These are phyloP conservation scores for Fusarium denticulatum DNA, from an alignment of 2,329 filamentous ascomycete genomes.

Conservation along the genomic window DNA sequence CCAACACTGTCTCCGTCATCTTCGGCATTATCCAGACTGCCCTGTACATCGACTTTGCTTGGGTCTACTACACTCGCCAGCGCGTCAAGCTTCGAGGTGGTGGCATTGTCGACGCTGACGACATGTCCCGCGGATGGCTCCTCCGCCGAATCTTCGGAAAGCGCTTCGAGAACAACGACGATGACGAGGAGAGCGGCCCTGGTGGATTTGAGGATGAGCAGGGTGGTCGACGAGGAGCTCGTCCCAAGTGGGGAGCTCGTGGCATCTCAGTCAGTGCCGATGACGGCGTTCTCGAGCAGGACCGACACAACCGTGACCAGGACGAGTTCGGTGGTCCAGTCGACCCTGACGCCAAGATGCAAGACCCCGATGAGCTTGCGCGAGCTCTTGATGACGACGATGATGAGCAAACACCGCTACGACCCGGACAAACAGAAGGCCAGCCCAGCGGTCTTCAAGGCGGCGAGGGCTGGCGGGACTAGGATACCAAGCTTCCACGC, in stretches of 20 bases:
- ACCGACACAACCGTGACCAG: constrained; percentile 58
- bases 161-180: constrained; percentile 56
- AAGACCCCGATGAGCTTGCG: constrained; percentile 72
- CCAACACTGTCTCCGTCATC: constrained; percentile 79
- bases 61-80: constrained; percentile 95
- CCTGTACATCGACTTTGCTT: constrained; percentile 92
- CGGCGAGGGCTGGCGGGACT: constrained; percentile 60
- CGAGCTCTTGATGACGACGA: constrained; percentile 67
- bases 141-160: constrained; percentile 80
- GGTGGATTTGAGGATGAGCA: constrained; percentile 56
- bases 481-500: not conserved
- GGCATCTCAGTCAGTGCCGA: constrained; percentile 75
- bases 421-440: constrained; percentile 43
- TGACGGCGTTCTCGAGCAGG: constrained; percentile 64
- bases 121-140: constrained; percentile 86
- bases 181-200: constrained; percentile 69
- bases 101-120: constrained; percentile 89
- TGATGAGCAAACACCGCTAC: constrained; percentile 49
- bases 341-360: constrained; percentile 73
- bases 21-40: constrained; percentile 91
- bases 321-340: constrained; percentile 58
- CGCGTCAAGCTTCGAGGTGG: constrained; percentile 90
- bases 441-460: constrained; percentile 54
- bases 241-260: constrained; percentile 70
- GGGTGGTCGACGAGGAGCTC: constrained; percentile 44